Evolutionary conservation across 306 rosid species (phyloP).

Genomic region (Begonia loranthoides): DNA sequence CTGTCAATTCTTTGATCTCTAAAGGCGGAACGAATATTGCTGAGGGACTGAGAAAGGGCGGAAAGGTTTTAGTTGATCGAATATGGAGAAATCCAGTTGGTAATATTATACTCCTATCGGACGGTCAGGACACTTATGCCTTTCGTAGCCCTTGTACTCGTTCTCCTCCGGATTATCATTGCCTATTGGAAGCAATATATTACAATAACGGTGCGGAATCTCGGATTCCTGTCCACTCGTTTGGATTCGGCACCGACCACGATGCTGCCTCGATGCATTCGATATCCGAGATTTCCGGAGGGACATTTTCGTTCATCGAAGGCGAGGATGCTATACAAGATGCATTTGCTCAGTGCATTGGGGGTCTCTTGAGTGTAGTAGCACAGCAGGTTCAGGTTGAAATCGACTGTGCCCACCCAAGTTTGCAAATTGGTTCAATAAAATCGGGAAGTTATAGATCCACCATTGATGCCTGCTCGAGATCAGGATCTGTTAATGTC

Average conservation of each 20-base stretch:
- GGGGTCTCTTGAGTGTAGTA: conserved; percentile 11
- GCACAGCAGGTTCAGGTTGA: conserved; percentile 8
- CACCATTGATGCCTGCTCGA: background rate
- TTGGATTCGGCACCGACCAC: conserved; percentile 13
- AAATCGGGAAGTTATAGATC: conserved; percentile 11
- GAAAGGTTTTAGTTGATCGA: conserved; percentile 8
- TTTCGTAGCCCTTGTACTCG: conserved; percentile 1
- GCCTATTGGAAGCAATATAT: conserved; percentile 5
- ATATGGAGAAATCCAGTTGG: conserved; percentile 11
- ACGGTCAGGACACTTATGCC: conserved; percentile 14
- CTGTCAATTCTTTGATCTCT: conserved; percentile 11
- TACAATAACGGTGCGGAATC: conserved; percentile 1
- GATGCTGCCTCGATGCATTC: conserved; percentile 12
- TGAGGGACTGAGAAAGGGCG: conserved; percentile 11
- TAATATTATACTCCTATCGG: conserved; percentile 9
- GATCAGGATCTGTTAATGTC: conserved; percentile 6
- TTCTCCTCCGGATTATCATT: background rate
- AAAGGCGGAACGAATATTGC: conserved; percentile 13
- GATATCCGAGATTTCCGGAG: conserved; percentile 13
- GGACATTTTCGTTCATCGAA: conserved; percentile 14
- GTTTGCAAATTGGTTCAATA: conserved; percentile 7
- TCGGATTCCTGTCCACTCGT: conserved; percentile 12
- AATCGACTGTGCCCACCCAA: conserved; percentile 12
- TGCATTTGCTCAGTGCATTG: conserved; percentile 14
- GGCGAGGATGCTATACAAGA: conserved; percentile 10